Evolutionary conservation across 78 protist species (phyloP), one percentile per base, ranked within the genome.

Genomic region (Cyanophora paradoxa): DNA sequence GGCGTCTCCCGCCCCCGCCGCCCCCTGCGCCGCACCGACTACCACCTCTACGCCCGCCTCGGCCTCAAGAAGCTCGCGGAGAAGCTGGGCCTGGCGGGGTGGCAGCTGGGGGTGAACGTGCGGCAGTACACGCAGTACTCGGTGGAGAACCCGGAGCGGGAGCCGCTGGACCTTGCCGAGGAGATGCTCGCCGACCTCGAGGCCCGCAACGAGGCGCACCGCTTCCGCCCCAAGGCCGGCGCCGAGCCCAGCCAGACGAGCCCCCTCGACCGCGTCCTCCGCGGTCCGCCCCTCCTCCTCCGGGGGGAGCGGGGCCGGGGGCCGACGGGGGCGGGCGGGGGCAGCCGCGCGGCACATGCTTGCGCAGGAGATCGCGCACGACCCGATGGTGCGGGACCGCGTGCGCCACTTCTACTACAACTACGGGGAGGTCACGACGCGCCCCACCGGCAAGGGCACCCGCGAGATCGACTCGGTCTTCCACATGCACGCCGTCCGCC

Each of bases 301-400:
- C n/a, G n/a, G n/a, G n/a, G n/a, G n/a, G n/a, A n/a, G n/a, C n/a
- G 66, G 24, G 66, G 17, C 24, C 66, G 66, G 66, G 4, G 17
- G 66, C 19, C 26, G 62, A 10, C 30, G 33, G 62, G 24, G 50
- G 13, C 7, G 50, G 50, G 7, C 24, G 24, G 50, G 7, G 62
- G 7, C 62, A 10, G 11, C 62, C 11, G 6, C 6, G 30, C 62
- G 17, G 33, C 6, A 26, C 17, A 56, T 10, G 22, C 30, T 14
- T n/a, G 62, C 68, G 3, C 30, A 61, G 68, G 68, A 61, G 68
- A 24, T 65, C 2, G 71, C 71, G 58, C 33, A 48, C 2, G 71
- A 65, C 33, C 71, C 71, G 71, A 17, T n/a, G 30, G 24, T 61
- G 33, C 67, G 67, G 39, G 33, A 17, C 31, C 19, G 30, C 67